Conservation (phyloP, 2,329 filamentous ascomycete genomes). For the Aspergillus intermedius region DNA sequence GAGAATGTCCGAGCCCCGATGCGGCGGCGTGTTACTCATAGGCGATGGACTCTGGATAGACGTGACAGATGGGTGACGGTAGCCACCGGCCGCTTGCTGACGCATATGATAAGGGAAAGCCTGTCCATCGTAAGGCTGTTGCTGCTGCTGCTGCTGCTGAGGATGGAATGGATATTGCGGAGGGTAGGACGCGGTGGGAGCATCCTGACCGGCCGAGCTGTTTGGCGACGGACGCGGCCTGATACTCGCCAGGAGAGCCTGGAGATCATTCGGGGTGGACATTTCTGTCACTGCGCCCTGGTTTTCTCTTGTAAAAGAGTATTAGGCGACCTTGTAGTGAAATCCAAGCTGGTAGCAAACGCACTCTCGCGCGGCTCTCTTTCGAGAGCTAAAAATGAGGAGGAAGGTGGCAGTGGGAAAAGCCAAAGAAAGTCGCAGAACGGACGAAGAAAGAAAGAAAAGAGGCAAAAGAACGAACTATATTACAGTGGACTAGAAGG, state of each 20-base stretch:
- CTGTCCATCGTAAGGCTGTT: slow-evolving; percentile 24
- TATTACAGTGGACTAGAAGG: slow-evolving; percentile 11
- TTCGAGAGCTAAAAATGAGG: slow-evolving; percentile 22
- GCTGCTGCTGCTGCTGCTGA: slow-evolving; percentile 22
- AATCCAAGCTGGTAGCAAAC: slow-evolving; percentile 17
- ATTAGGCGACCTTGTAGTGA: slow-evolving; percentile 23
- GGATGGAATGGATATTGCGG: slow-evolving; percentile 25
- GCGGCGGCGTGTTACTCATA: slow-evolving; percentile 45
- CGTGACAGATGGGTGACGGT: slow-evolving; percentile 52
- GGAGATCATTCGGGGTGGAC: slow-evolving; percentile 42
- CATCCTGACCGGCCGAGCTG: slow-evolving; percentile 24
- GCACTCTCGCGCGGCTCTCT: slow-evolving; percentile 26
- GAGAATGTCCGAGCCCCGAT: slow-evolving; percentile 52
- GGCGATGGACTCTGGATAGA: slow-evolving; percentile 52
- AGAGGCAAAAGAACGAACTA: slow-evolving; percentile 10
- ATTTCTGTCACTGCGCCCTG: slow-evolving; percentile 30
- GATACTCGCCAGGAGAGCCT: slow-evolving; percentile 42
- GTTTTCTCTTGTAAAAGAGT: not conserved
- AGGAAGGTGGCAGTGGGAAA: slow-evolving; percentile 1
- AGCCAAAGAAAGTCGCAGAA: slow-evolving; percentile 2
- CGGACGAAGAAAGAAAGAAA: not conserved
- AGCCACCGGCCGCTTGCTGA: slow-evolving; percentile 30
- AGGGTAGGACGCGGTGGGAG: slow-evolving; percentile 19
- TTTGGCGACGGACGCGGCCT: slow-evolving; percentile 34
- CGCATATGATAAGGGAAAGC: slow-evolving; percentile 19